Evolutionary conservation across 345 rosid species (phyloP).

Genomic region (Salix koriyanagi): DNA sequence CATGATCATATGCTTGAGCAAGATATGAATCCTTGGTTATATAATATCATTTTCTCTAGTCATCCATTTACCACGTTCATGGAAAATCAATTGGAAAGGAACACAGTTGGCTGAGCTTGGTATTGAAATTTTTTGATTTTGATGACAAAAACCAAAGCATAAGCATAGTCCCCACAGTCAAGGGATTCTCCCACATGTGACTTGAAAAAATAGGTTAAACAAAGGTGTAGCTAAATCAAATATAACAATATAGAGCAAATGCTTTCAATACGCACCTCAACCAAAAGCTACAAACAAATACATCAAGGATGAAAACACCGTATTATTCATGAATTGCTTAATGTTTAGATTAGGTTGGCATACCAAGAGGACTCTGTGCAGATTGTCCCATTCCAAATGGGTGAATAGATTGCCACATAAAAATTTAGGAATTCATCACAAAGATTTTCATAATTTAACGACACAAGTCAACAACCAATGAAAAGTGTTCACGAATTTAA

Average conservation of each 20-base stretch:
- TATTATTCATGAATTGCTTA: not conserved
- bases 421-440: not conserved
- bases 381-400: not conserved
- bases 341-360: not conserved
- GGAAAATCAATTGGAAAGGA: too few species aligned
- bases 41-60: too few species aligned
- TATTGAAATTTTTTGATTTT: too few species aligned
- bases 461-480: not conserved
- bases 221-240: not conserved
- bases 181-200: too few species aligned
- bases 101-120: too few species aligned
- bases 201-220: not conserved
- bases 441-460: not conserved
- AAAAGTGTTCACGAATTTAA: not conserved
- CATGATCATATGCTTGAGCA: too few species aligned
- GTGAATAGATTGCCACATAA: not conserved
- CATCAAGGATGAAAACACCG: not conserved
- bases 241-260: not conserved
- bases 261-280: not conserved
- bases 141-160: not conserved
- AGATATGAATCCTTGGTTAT: too few species aligned
- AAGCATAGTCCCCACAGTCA: too few species aligned
- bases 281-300: not conserved
- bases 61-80: too few species aligned
- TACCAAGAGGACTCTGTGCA: not conserved